Evolutionary conservation across 441 rosid species (phyloP).

Genomic region (Croton laevigatus): DNA sequence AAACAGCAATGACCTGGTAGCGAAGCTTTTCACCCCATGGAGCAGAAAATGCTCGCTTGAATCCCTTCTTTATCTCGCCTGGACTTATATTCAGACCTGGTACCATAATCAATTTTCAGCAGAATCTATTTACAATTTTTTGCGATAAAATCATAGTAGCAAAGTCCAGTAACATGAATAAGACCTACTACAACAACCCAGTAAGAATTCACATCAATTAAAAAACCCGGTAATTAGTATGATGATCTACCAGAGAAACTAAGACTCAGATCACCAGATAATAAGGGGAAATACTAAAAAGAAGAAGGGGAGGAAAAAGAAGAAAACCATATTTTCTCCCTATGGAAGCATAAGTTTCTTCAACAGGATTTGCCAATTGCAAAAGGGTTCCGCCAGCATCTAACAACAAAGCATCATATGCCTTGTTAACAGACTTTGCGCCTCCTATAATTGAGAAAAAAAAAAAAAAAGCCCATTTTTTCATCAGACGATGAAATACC

Average conservation of each 20-base stretch:
- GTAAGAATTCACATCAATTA: neutral
- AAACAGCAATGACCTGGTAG: constrained; percentile 55
- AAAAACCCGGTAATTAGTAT: neutral
- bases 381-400: constrained; percentile 92
- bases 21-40: constrained; percentile 83
- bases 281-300: neutral
- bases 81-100: constrained; percentile 61
- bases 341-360: constrained; percentile 69
- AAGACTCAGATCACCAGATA: neutral
- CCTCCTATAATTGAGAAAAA: constrained; percentile 22
- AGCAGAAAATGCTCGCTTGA: constrained; percentile 76
- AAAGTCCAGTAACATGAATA: neutral
- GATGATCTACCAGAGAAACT: neutral
- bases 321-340: constrained; percentile 71
- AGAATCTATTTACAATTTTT: neutral
- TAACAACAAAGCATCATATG: constrained; percentile 72
- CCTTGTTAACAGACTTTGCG: constrained; percentile 38
- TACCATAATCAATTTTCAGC: neutral
- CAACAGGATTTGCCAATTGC: constrained; percentile 70
- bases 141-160: neutral
- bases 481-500: constrained; percentile 14
- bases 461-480: neutral
- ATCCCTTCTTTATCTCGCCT: constrained; percentile 73
- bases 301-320: neutral
- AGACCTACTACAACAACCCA: neutral